Conservation (phyloP, 2,329 filamentous ascomycete species). For the Sclerotinia trifoliorum region DNA sequence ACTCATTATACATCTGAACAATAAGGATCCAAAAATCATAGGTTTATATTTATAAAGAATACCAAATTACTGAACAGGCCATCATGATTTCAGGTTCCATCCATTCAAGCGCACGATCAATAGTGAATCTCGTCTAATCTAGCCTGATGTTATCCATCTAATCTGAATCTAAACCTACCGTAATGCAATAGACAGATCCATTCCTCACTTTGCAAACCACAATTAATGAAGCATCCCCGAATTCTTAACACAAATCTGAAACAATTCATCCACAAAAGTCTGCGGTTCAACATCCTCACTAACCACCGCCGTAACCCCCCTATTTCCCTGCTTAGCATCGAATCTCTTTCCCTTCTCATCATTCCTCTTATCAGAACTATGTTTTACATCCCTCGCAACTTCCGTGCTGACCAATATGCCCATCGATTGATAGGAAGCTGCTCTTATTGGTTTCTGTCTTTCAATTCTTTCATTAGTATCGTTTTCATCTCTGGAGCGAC, state of each 20-base stretch:
- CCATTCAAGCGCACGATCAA: not conserved
- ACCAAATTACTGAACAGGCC: not conserved
- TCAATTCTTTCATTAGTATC: not conserved
- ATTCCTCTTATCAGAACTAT: conserved; percentile 2
- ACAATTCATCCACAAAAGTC: conserved; percentile 24
- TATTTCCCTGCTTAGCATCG: not conserved
- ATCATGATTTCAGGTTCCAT: not conserved
- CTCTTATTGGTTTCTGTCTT: not conserved
- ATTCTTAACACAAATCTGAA: conserved; percentile 21
- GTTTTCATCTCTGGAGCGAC: not conserved
- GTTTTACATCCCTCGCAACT: conserved; percentile 16
- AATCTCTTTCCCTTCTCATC: not conserved
- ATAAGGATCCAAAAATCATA: not conserved
- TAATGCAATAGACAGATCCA: no score
- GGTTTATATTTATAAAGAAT: not conserved
- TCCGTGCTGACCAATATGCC: conserved; percentile 21
- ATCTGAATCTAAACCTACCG: no score
- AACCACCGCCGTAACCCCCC: conserved; percentile 10
- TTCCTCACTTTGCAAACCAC: no score
- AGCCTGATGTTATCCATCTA: no score
- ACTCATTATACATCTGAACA: not conserved
- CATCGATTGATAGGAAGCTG: conserved; percentile 13
- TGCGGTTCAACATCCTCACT: conserved; percentile 19
- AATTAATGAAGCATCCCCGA: conserved; percentile 16
- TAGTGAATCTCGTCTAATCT: not conserved